Percentiles rank a stretch among this genome's conserved stretches.
Evolutionary conservation across 805 yeast species (phyloP).

Genomic region (Starmerella khaoyaiensis): DNA sequence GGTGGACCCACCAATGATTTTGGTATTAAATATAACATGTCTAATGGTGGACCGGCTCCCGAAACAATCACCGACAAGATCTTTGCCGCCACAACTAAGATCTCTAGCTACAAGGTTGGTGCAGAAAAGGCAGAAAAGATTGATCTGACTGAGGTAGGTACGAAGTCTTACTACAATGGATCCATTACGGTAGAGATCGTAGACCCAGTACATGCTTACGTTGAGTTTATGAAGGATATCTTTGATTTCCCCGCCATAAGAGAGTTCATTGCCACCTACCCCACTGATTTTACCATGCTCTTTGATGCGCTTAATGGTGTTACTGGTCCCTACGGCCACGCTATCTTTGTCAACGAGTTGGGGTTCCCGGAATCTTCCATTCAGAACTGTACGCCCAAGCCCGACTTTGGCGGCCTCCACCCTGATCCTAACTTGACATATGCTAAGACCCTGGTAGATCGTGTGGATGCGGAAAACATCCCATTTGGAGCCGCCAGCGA

Average conservation of each 20-base stretch:
- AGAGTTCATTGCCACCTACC: constrained; percentile 41
- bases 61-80: constrained; percentile 84
- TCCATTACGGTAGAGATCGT: constrained; percentile 60
- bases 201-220: constrained; percentile 70
- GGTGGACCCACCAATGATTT: constrained; percentile 89
- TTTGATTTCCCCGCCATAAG: constrained; percentile 78
- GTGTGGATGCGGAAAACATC: constrained; percentile 68
- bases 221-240: constrained; percentile 63
- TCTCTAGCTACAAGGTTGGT: constrained; percentile 45
- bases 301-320: constrained; percentile 92
- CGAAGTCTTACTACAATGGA: constrained; percentile 30
- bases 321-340: constrained; percentile 90
- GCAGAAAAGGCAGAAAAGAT: constrained; percentile 47
- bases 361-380: constrained; percentile 58
- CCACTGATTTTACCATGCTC: constrained; percentile 52
- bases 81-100: constrained; percentile 49
- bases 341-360: constrained; percentile 71
- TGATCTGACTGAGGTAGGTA: constrained; percentile 50
- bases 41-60: constrained; percentile 98
- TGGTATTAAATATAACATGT: constrained; percentile 89
- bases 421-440: constrained; percentile 97
- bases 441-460: constrained; percentile 72
- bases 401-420: constrained; percentile 94
- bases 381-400: constrained; percentile 67
- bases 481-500: constrained; percentile 98